Conservation (phyloP, 768 basidiomycete genomes). For the Suillus tomentosus region DNA sequence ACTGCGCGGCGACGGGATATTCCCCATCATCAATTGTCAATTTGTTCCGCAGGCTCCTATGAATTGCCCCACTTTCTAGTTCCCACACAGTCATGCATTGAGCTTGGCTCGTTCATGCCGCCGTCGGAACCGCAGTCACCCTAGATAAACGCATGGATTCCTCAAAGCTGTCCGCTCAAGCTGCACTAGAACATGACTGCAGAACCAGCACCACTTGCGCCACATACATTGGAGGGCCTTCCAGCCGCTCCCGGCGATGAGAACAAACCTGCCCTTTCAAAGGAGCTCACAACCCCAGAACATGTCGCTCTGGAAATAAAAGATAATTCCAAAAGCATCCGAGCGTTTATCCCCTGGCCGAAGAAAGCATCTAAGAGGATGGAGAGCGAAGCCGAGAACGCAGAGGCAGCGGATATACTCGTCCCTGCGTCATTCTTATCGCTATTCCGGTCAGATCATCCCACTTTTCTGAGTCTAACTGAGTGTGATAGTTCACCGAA, state of each 20-base stretch:
- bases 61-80: too few species aligned
- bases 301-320: background rate
- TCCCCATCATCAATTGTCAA: too few species aligned
- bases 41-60: too few species aligned
- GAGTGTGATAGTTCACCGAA: slow-evolving; percentile 16
- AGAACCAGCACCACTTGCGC: background rate
- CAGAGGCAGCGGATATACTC: slow-evolving; percentile 32
- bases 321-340: slow-evolving; percentile 20
- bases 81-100: too few species aligned
- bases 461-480: background rate
- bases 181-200: background rate
- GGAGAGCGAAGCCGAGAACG: slow-evolving; percentile 4
- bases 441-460: slow-evolving; percentile 47
- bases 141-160: background rate
- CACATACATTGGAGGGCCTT: slow-evolving; percentile 40
- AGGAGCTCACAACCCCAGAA: background rate
- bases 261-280: slow-evolving; percentile 37
- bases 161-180: background rate
- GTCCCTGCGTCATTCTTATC: slow-evolving; percentile 43
- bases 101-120: background rate
- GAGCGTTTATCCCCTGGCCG: slow-evolving; percentile 44
- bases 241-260: slow-evolving; percentile 44
- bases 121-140: background rate
- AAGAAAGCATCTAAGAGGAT: slow-evolving; percentile 29
- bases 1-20: too few species aligned